These are phyloP conservation scores for Aegilops speltoides DNA, from an alignment of 176 grass and related monocot species.

Conservation along the genomic window DNA sequence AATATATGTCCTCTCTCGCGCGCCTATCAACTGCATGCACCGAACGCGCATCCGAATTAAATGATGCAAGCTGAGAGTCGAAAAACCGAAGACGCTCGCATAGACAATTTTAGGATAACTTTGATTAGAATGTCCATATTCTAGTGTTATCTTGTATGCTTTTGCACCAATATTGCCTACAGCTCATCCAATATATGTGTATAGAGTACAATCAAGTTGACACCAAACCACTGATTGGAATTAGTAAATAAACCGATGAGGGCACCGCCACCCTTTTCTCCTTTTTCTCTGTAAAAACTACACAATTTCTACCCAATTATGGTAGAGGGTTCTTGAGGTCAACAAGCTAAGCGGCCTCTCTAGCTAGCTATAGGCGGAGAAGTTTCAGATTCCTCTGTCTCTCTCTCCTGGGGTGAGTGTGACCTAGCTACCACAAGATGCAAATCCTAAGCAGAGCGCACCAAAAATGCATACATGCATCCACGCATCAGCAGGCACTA, in stretches of 20 bases:
- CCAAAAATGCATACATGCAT: background rate
- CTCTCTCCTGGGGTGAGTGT: background rate
- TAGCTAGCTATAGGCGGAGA: background rate
- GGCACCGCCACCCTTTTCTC: background rate
- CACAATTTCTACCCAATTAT: background rate
- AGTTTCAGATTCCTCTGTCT: slow-evolving; percentile 20
- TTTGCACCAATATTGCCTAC: background rate
- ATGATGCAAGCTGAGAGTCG: background rate
- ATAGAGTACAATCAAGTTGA: background rate
- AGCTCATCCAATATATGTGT: background rate
- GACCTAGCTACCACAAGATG: slow-evolving; percentile 9
- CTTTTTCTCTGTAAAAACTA: background rate
- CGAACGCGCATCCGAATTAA: background rate
- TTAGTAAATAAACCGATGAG: background rate
- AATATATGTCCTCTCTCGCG: background rate
- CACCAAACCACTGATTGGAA: background rate
- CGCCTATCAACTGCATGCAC: background rate
- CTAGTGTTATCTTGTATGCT: background rate
- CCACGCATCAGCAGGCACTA: slow-evolving; percentile 49
- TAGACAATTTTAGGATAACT: background rate
- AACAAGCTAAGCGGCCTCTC: slow-evolving; percentile 16
- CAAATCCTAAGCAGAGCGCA: slow-evolving; percentile 57
- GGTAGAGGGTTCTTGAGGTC: slow-evolving; percentile 11
- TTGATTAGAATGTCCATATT: slow-evolving; percentile 3
- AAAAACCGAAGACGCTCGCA: slow-evolving; percentile 26